Conservation (phyloP, 495 filamentous ascomycete species). For the Neurospora hispaniola region DNA sequence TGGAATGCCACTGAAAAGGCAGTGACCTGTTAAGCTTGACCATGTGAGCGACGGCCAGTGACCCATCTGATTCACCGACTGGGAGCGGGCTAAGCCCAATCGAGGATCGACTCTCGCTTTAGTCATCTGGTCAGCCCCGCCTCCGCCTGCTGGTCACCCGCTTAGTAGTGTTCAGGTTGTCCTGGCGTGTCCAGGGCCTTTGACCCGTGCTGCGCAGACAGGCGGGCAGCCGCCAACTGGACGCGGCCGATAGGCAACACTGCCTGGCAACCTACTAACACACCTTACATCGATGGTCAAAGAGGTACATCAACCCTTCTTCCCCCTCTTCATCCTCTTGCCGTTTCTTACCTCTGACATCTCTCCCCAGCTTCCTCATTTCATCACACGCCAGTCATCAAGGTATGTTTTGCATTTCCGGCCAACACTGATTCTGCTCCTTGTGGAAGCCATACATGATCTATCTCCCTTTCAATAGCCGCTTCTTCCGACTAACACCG, state of each 20-base stretch:
- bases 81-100: conserved; percentile 6
- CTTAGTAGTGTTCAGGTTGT: not conserved
- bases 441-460: not conserved
- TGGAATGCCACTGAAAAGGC: not conserved
- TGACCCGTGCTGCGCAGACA: not conserved
- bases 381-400: not conserved
- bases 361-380: not conserved
- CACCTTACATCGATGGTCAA: not conserved
- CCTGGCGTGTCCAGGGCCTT: not conserved
- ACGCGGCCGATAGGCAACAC: not conserved
- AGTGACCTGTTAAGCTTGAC: not conserved
- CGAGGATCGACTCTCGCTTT: conserved; percentile 4
- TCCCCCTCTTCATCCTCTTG: not conserved
- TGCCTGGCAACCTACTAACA: not conserved
- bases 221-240: not conserved
- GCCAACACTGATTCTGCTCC: not conserved
- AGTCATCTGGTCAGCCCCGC: conserved; percentile 24
- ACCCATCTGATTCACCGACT: conserved; percentile 20
- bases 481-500: not conserved
- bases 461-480: not conserved
- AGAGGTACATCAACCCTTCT: conserved; percentile 1
- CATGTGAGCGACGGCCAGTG: conserved; percentile 16
- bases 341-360: not conserved
- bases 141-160: conserved; percentile 6
- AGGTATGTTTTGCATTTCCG: not conserved